Base-by-base conservation (phyloP, 2,329 filamentous ascomycete species). In the Cephalotrichum gorgonifer region DNA sequence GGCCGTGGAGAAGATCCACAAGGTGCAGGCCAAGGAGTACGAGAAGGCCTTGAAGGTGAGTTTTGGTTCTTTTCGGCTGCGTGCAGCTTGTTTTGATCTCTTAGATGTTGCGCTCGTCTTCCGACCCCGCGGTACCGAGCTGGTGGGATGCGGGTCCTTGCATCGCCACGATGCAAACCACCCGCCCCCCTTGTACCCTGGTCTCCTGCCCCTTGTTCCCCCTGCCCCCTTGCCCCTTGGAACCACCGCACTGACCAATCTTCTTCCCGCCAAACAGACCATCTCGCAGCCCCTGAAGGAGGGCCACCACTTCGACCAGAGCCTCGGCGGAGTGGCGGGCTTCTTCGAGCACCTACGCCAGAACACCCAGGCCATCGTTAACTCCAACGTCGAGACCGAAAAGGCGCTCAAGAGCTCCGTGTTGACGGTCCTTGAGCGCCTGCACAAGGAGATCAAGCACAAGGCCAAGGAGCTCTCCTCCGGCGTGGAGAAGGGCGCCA, bases 371-470 rank as follows among this genome's bases (percentile, higher is more conserved):
- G 86, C 85, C 43, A 78, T 97, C 59, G 81, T 89, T 59, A 95
- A 93, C 66, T 84, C 86, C 61, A 91, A 96, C 65, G 71, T 84
- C 58, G 91, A 97, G 65, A 95, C 90, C 6, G 89, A 93, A 58
- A 93, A 93, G 73, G 87, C 82, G 57, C 76, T 98, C 56, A 95
- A 91, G 68, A 84, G 83, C 52, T 83, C 83, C 14, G 86, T 97
- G 27, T 75, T 95, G 20, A 93, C 91, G 33, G 83, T 91, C 54
- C 83, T 98, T 61, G 88, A 94, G 58, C 85, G 89, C 47, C 75
- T 98, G 44, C 90, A 97, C 71, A 84, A 88, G 64, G 93, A 97
- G 65, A 93, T 98, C 74, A 98, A 97, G 77, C 83, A 86, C 71
- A 97, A 97, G 73, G 76, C 80, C 54, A 97, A 97, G 73, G 90